phyloP scores from a whole-genome alignment of 2,329 filamentous ascomycete species.

The Neofusicoccum umdonicola region DNA sequence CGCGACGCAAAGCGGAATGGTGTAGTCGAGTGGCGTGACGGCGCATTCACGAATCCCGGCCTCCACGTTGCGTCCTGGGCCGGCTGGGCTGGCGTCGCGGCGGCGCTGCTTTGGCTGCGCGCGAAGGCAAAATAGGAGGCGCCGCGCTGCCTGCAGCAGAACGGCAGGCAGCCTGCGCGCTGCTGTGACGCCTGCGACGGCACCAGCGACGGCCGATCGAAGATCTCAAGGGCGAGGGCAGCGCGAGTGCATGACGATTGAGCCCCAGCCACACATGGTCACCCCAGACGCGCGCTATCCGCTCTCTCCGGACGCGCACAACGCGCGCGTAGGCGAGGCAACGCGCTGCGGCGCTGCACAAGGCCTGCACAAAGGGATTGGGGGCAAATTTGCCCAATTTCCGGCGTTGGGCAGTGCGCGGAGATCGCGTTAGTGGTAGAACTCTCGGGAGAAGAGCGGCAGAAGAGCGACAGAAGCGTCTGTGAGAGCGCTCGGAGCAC shows the following conservation, averaged over 20 bases:
- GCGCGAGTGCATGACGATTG: constrained; percentile 2
- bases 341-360: constrained; percentile 22
- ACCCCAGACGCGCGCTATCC: constrained; percentile 14
- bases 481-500: constrained; percentile 20
- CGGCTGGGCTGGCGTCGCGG: neutral
- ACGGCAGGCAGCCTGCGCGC: neutral
- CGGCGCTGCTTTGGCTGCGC: neutral
- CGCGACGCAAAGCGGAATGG: neutral
- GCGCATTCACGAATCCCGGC: neutral
- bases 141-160: neutral
- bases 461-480: constrained; percentile 39
- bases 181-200: neutral
- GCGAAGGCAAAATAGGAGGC: neutral
- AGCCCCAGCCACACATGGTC: constrained; percentile 14
- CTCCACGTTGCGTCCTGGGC: neutral
- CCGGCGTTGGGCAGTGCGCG: constrained; percentile 24
- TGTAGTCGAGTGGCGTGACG: constrained; percentile 1
- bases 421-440: constrained; percentile 26
- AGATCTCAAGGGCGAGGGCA: neutral
- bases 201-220: constrained; percentile 2
- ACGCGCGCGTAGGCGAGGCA: constrained; percentile 11
- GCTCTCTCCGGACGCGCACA: neutral
- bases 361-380: constrained; percentile 17
- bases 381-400: constrained; percentile 20
- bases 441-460: constrained; percentile 37